Conservation (phyloP, 208 protist genomes). For the Naegleria fowleri region DNA sequence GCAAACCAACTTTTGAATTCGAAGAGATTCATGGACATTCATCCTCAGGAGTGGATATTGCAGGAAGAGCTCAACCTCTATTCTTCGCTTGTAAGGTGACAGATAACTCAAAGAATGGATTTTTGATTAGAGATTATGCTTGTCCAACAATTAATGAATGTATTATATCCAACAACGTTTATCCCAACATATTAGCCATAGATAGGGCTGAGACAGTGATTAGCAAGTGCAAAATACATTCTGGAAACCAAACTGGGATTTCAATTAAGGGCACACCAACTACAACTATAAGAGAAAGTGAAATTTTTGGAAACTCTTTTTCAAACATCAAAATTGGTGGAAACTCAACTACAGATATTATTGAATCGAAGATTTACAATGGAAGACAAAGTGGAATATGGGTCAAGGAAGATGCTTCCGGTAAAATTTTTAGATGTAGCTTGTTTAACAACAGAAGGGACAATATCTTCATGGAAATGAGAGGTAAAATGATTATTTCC, state of each 20-base stretch:
- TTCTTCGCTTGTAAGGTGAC: background rate
- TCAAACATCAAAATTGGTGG: background rate
- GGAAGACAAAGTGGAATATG: slow-evolving; percentile 1
- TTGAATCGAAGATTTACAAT: background rate
- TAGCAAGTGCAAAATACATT: background rate
- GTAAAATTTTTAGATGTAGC: background rate
- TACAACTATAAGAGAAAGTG: background rate
- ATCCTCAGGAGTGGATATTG: background rate
- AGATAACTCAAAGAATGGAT: background rate
- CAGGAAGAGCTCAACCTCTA: background rate
- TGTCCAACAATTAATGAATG: background rate
- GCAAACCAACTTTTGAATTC: background rate
- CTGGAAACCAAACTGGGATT: background rate
- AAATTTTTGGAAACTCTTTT: background rate
- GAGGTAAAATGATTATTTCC: background rate
- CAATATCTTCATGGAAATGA: background rate
- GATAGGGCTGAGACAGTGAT: background rate
- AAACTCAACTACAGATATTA: background rate
- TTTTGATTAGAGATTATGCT: background rate
- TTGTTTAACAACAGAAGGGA: background rate
- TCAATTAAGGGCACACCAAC: background rate
- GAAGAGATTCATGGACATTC: background rate
- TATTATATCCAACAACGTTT: background rate
- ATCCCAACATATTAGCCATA: background rate
- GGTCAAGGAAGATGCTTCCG: background rate